These are phyloP conservation scores for Bullera alba DNA, from an alignment of 768 basidiomycete species.

Conservation along the genomic window DNA sequence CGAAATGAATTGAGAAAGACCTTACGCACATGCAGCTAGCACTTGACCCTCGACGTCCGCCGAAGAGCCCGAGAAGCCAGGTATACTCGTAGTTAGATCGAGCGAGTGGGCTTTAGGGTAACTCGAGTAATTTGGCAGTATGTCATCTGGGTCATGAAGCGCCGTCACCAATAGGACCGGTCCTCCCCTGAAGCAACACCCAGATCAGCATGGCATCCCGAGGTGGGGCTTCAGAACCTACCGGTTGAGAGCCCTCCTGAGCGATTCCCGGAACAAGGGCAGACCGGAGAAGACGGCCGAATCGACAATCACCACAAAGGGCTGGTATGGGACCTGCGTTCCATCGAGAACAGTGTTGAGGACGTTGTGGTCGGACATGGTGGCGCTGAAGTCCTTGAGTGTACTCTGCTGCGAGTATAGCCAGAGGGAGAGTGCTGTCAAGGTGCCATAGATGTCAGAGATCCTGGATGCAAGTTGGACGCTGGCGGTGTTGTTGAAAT, in stretches of 20 bases:
- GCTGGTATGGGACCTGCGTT: slow-evolving; percentile 39
- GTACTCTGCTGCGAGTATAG: too few species aligned
- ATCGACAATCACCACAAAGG: slow-evolving; percentile 34
- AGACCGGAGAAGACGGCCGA: slow-evolving; percentile 30
- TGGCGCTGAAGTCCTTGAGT: too few species aligned
- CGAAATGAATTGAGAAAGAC: too few species aligned
- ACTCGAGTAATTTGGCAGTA: neutral
- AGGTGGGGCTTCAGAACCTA: slow-evolving; percentile 6
- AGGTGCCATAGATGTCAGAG: too few species aligned
- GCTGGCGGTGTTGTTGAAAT: too few species aligned
- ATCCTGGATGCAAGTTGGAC: too few species aligned
- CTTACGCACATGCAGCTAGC: neutral
- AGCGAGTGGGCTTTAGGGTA: neutral
- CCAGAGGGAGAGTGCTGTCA: too few species aligned
- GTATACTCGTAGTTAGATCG: neutral
- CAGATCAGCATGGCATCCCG: neutral
- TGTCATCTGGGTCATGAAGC: neutral
- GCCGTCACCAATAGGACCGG: neutral
- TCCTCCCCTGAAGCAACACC: neutral
- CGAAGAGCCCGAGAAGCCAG: too few species aligned
- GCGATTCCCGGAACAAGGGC: slow-evolving; percentile 29
- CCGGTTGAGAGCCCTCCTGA: slow-evolving; percentile 20
- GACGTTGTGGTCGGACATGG: slow-evolving; percentile 7
- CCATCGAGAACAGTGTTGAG: slow-evolving; percentile 26
- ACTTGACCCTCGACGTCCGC: neutral